Conservation (phyloP, 2,329 filamentous ascomycete species). For the Fusarium dlaminii region DNA sequence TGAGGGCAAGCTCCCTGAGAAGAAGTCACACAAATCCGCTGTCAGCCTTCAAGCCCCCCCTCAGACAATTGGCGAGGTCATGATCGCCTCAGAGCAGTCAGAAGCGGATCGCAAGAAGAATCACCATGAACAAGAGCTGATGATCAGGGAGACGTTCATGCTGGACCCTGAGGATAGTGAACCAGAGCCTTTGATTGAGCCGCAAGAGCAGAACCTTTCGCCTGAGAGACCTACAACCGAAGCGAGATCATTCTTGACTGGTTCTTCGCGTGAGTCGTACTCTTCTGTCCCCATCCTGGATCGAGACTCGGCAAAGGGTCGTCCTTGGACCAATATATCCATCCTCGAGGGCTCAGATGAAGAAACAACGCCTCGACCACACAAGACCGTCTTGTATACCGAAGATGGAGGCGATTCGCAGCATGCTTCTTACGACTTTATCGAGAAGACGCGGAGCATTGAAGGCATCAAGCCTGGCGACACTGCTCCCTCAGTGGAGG, state of each 20-base stretch:
- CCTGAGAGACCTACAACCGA: constrained; percentile 46
- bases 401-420: constrained; percentile 39
- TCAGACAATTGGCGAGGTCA: constrained; percentile 31
- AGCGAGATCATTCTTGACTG: constrained; percentile 61
- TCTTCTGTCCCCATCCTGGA: constrained; percentile 81
- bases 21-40: constrained; percentile 52
- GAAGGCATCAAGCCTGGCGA: constrained; percentile 53
- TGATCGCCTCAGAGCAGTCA: constrained; percentile 37
- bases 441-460: constrained; percentile 63
- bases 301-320: constrained; percentile 65
- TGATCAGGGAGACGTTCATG: constrained; percentile 53
- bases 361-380: constrained; percentile 40
- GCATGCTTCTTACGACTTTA: constrained; percentile 63
- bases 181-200: constrained; percentile 32
- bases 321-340: constrained; percentile 65
- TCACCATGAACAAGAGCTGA: constrained; percentile 57
- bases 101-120: constrained; percentile 54
- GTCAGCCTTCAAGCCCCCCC: constrained; percentile 47
- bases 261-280: constrained; percentile 77
- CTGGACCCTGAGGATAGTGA: constrained; percentile 38
- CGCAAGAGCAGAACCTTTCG: constrained; percentile 29
- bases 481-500: constrained; percentile 42
- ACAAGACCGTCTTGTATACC: constrained; percentile 29
- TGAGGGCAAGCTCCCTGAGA: constrained; percentile 80
- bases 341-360: constrained; percentile 61